Conservation (phyloP, 331 rosid species). For the Pyrus hybrid region DNA sequence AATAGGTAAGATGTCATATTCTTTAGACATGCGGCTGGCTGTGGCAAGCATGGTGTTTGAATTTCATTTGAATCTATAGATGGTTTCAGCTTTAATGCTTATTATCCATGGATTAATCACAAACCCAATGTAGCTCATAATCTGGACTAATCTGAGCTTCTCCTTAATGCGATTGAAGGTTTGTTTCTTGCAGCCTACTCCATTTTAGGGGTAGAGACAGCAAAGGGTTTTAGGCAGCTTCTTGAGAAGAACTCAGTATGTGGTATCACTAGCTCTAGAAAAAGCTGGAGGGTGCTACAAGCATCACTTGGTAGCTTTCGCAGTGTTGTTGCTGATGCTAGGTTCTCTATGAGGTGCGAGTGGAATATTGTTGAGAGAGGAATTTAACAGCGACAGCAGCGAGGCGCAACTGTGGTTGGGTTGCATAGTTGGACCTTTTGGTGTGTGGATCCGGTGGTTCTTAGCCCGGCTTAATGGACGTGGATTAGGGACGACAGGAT, state of each 20-base stretch:
- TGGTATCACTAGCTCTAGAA: constrained; percentile 4
- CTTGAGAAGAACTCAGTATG: constrained; percentile 25
- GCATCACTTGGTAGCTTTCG: constrained; percentile 38
- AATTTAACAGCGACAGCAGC: constrained; percentile 36
- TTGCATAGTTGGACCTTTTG: constrained; percentile 72
- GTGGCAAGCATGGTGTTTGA: not conserved
- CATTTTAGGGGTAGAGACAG: constrained; percentile 72
- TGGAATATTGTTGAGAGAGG: constrained; percentile 29
- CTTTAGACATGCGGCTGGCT: not conserved
- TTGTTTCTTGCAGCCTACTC: constrained; percentile 64
- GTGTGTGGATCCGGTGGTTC: constrained; percentile 94
- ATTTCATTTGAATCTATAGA: not conserved
- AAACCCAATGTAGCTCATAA: not conserved
- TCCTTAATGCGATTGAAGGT: constrained; percentile 22
- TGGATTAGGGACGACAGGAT: constrained; percentile 48
- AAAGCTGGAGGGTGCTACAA: constrained; percentile 37
- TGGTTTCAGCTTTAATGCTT: not conserved
- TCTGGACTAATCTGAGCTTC: not conserved
- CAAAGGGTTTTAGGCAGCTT: constrained; percentile 58
- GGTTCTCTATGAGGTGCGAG: constrained; percentile 48
- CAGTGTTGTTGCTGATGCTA: constrained; percentile 32
- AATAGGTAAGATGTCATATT: constrained; percentile 37
- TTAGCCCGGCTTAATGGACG: constrained; percentile 84
- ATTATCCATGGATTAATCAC: not conserved
- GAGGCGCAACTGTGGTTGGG: constrained; percentile 67